phyloP scores from a whole-genome alignment of 1,139 yeast species.

The Yamadazyma membranifaciens region DNA sequence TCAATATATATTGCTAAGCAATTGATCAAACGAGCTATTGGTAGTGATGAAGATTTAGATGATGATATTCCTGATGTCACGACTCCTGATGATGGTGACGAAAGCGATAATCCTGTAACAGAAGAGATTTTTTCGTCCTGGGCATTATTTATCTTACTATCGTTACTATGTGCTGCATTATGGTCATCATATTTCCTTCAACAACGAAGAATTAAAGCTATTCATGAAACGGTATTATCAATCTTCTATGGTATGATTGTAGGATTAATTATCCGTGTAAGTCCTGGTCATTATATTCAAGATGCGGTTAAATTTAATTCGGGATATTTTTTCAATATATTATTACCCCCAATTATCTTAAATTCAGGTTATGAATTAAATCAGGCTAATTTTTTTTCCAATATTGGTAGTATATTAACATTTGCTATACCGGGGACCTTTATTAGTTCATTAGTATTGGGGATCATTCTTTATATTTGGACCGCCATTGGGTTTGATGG shows the following conservation, averaged over 20 bases:
- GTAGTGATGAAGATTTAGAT: conserved; percentile 22
- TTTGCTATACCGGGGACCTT: conserved; percentile 98
- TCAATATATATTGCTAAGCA: conserved; percentile 25
- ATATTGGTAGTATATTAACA: conserved; percentile 84
- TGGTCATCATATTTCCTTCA: conserved; percentile 96
- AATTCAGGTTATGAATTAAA: conserved; percentile 96
- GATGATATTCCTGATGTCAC: conserved; percentile 50
- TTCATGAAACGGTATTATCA: conserved; percentile 95
- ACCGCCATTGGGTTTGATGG: conserved; percentile 90
- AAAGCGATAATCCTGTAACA: conserved; percentile 83
- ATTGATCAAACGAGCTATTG: conserved; percentile 30
- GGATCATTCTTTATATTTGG: conserved; percentile 83
- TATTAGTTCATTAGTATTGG: conserved; percentile 85
- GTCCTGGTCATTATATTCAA: conserved; percentile 96
- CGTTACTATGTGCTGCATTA: conserved; percentile 79
- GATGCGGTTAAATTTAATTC: conserved; percentile 95
- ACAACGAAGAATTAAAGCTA: conserved; percentile 86
- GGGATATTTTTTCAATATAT: conserved; percentile 87
- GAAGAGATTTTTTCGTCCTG: conserved; percentile 96
- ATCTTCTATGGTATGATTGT: conserved; percentile 97
- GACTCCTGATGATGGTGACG: conserved; percentile 58
- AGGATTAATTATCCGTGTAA: conserved; percentile 81
- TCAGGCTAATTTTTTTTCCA: conserved; percentile 91
- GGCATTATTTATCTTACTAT: conserved; percentile 88
- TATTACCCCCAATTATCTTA: conserved; percentile 93